Conservation (phyloP, 73 alveolate species). For the Uronychia binucleata region DNA sequence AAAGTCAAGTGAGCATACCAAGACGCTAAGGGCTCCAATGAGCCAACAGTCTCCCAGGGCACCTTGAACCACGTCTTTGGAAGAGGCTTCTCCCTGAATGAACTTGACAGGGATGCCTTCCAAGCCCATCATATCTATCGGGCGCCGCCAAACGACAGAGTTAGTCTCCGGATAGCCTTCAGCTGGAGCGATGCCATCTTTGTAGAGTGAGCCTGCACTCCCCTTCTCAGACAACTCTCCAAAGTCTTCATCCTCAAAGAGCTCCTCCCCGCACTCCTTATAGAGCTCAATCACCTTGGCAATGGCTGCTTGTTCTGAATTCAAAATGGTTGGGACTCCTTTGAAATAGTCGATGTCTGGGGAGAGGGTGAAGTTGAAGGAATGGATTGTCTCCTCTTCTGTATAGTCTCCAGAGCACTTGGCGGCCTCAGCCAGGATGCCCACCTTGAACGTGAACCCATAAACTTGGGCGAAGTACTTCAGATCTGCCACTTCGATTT, state of each 20-base stretch:
- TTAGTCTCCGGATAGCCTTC: constrained; percentile 82
- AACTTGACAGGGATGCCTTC: constrained; percentile 31
- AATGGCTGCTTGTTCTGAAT: constrained; percentile 88
- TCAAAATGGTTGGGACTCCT: constrained; percentile 72
- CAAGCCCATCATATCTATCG: constrained; percentile 69
- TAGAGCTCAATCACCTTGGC: constrained; percentile 65
- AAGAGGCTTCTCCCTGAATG: constrained; percentile 84
- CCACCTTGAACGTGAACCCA: neutral
- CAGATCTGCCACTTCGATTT: neutral
- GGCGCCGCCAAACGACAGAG: constrained; percentile 88
- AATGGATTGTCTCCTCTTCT: neutral
- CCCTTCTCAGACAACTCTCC: constrained; percentile 88
- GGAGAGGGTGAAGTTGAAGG: neutral
- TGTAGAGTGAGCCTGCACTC: constrained; percentile 69
- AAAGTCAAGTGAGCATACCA: too few species aligned
- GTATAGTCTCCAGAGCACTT: neutral
- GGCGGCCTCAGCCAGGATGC: neutral
- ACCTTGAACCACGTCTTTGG: constrained; percentile 96
- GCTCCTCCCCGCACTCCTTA: constrained; percentile 8
- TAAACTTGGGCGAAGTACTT: neutral
- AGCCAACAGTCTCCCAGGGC: constrained; percentile 99
- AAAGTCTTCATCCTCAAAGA: constrained; percentile 91
- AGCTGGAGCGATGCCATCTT: constrained; percentile 72
- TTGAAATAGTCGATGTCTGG: constrained; percentile 24
- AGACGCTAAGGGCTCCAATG: constrained; percentile 97